Conservation (phyloP, 2,329 filamentous ascomycete genomes). For the Tolypocladium paradoxum region DNA sequence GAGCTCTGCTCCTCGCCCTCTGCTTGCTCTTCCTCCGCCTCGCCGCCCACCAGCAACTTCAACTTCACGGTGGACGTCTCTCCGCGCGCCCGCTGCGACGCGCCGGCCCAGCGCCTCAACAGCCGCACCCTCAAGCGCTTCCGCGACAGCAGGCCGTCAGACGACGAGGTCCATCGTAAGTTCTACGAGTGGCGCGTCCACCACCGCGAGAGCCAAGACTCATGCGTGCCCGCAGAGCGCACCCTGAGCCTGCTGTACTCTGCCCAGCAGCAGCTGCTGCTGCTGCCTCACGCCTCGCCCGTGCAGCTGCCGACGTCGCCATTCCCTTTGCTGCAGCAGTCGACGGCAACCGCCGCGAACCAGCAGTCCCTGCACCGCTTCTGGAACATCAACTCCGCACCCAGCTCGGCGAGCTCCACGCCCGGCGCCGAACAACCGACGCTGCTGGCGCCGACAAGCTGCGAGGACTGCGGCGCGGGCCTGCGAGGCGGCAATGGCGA, state of each 20-base stretch:
- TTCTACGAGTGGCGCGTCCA: constrained; percentile 11
- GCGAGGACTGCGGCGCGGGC: constrained; percentile 41
- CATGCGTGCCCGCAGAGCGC: constrained; percentile 29
- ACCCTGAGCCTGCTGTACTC: constrained; percentile 49
- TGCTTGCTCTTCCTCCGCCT: constrained; percentile 27
- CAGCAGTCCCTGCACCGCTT: constrained; percentile 44
- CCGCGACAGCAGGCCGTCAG: constrained; percentile 47
- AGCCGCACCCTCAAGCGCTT: constrained; percentile 52
- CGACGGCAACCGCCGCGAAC: constrained; percentile 5
- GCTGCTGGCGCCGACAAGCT: constrained; percentile 22
- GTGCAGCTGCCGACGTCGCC: neutral
- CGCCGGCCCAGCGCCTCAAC: constrained; percentile 30
- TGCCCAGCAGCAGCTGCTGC: constrained; percentile 31
- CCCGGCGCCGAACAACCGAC: constrained; percentile 8
- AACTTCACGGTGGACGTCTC: constrained; percentile 21
- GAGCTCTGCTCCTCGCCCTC: constrained; percentile 39
- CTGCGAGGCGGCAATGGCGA: constrained; percentile 16
- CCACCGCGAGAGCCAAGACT: constrained; percentile 9
- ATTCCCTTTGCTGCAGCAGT: neutral
- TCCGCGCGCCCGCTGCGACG: constrained; percentile 14
- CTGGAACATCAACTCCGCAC: constrained; percentile 41
- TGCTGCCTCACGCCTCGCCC: neutral
- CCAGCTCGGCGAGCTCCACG: constrained; percentile 15
- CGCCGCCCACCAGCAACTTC: constrained; percentile 18
- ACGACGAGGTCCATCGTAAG: constrained; percentile 44